These are phyloP conservation scores for Pisolithus microcarpus DNA, from an alignment of 768 basidiomycete species.

Conservation along the genomic window DNA sequence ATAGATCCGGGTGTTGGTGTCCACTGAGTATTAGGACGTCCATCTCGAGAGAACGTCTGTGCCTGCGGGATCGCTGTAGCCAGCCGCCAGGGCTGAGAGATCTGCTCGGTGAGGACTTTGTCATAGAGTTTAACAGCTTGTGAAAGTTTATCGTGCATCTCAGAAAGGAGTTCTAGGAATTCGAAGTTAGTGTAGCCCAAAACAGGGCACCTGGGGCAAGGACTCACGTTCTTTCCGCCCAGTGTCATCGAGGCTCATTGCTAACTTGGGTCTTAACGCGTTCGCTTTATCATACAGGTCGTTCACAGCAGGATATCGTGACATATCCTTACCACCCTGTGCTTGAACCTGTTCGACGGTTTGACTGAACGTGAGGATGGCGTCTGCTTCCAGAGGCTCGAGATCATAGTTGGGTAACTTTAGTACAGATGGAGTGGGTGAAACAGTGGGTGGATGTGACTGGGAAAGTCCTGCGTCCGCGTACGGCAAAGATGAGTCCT, in stretches of 20 bases:
- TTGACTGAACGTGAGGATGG: constrained; percentile 85
- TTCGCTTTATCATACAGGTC: constrained; percentile 82
- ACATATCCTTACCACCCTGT: constrained; percentile 70
- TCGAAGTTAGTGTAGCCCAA: neutral
- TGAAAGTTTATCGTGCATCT: constrained; percentile 93
- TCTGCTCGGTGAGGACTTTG: constrained; percentile 75
- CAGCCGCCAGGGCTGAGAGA: constrained; percentile 62
- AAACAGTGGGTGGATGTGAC: constrained; percentile 36
- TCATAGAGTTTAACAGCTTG: constrained; percentile 92
- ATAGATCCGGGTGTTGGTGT: neutral
- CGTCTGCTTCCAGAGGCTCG: constrained; percentile 72
- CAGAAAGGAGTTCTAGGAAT: constrained; percentile 66
- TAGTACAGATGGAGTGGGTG: constrained; percentile 34
- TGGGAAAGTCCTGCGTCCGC: constrained; percentile 36
- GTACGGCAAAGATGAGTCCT: constrained; percentile 32
- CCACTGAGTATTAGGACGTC: constrained; percentile 3
- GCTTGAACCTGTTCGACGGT: constrained; percentile 79
- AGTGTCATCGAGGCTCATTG: constrained; percentile 77
- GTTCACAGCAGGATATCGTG: constrained; percentile 75
- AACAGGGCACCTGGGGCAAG: constrained; percentile 5
- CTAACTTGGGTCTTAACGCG: constrained; percentile 71
- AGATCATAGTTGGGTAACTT: constrained; percentile 75
- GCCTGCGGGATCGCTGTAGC: constrained; percentile 14
- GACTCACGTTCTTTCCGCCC: constrained; percentile 75
- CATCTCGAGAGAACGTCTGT: constrained; percentile 24